Conservation (phyloP, 2,329 filamentous ascomycete genomes). For the Diaporthe humulicola region DNA sequence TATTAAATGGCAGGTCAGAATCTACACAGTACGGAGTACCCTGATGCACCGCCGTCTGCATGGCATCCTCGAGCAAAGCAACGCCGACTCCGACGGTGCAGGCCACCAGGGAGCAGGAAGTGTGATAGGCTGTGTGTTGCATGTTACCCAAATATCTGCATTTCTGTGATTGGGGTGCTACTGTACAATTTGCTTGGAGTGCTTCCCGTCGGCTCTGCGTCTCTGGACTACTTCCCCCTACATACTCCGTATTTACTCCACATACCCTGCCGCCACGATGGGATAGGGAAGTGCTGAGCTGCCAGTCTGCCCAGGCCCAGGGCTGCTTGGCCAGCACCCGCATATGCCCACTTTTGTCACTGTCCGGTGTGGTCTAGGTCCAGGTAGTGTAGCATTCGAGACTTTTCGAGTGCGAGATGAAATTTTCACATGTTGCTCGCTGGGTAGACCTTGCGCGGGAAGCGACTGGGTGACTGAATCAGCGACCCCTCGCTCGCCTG, state of each 20-base stretch:
- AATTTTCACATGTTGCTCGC: constrained; percentile 13
- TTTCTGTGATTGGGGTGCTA: neutral
- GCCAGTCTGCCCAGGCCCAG: neutral
- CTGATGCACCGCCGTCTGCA: neutral
- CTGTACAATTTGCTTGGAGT: neutral
- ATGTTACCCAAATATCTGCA: neutral
- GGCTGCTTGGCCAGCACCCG: neutral
- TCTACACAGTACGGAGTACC: too few relatives aligned
- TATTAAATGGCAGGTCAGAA: too few relatives aligned
- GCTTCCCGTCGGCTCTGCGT: neutral
- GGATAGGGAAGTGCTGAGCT: neutral
- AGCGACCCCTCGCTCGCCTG: constrained; percentile 8
- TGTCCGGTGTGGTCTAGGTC: neutral
- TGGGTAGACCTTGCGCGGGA: constrained; percentile 18
- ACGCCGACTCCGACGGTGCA: neutral
- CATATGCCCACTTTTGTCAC: neutral
- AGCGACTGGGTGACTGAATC: constrained; percentile 24
- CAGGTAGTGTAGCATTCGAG: constrained; percentile 10
- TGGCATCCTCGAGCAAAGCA: neutral
- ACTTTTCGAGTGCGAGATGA: constrained; percentile 3
- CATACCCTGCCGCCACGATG: neutral
- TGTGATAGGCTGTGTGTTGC: neutral
- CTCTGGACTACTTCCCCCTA: neutral
- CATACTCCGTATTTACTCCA: too few relatives aligned
- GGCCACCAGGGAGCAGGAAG: neutral